Conservation (phyloP, 805 yeast species). For the Nakazawaea peltata region DNA sequence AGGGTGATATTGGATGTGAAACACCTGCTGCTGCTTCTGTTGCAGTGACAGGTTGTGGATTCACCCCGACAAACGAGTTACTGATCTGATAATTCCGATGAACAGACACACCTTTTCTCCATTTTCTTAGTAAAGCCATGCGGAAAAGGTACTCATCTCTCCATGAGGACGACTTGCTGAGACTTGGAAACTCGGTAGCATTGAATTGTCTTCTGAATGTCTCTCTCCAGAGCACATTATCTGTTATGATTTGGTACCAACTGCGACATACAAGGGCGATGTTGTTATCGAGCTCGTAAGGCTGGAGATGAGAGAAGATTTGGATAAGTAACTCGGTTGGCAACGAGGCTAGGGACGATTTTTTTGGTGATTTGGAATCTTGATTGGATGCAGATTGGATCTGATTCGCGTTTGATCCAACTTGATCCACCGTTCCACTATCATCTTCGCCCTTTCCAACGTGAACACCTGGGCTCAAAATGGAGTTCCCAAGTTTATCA, state of each 20-base stretch:
- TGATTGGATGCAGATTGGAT: no score
- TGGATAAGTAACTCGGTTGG: constrained; percentile 39
- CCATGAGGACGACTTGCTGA: constrained; percentile 38
- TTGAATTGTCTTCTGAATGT: constrained; percentile 34
- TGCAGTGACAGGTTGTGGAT: no score
- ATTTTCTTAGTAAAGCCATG: constrained; percentile 23
- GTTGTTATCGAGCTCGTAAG: constrained; percentile 27
- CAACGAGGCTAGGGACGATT: background rate
- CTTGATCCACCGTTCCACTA: no score
- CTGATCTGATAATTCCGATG: constrained; percentile 16
- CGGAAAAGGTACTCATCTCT: constrained; percentile 36
- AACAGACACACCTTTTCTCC: constrained; percentile 28
- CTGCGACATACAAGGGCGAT: constrained; percentile 36
- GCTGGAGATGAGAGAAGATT: constrained; percentile 38
- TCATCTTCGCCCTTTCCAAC: no score
- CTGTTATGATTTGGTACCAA: constrained; percentile 38
- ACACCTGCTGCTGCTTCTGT: no score
- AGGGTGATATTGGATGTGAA: no score
- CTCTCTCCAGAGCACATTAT: constrained; percentile 38
- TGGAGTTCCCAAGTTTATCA: no score
- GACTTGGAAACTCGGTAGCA: constrained; percentile 32
- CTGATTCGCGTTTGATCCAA: no score
- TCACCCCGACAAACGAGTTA: no score
- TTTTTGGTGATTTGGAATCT: background rate
- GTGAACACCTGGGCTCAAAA: no score